phyloP scores from a whole-genome alignment of 2,329 filamentous ascomycete genomes.

The Gremmenia infestans region DNA sequence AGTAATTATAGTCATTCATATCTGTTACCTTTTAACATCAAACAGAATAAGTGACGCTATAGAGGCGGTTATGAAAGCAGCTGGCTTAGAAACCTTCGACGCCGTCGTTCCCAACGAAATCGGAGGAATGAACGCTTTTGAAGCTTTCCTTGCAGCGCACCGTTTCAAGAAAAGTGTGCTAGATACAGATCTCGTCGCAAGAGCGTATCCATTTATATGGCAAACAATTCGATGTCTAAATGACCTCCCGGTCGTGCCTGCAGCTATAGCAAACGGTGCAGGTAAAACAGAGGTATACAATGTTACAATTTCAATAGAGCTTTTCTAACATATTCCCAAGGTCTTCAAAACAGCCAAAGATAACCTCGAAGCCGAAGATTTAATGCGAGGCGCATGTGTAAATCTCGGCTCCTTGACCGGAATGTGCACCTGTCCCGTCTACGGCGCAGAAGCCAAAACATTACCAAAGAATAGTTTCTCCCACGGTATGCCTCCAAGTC shows the following conservation, averaged over 20 bases:
- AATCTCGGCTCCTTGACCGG: slow-evolving; percentile 25
- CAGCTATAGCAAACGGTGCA: slow-evolving; percentile 24
- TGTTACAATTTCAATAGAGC: neutral
- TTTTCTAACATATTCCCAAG: slow-evolving; percentile 5
- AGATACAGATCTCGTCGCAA: slow-evolving; percentile 29
- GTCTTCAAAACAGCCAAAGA: slow-evolving; percentile 19
- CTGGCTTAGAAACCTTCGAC: slow-evolving; percentile 29
- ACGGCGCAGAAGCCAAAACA: slow-evolving; percentile 25
- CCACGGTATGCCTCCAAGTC: slow-evolving; percentile 16
- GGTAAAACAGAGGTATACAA: slow-evolving; percentile 16
- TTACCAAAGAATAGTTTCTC: slow-evolving; percentile 29
- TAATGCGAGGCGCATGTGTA: slow-evolving; percentile 27
- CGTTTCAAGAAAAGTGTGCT: slow-evolving; percentile 24
- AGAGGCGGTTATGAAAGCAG: slow-evolving; percentile 20
- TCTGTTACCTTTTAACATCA: neutral
- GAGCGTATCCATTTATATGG: slow-evolving; percentile 30
- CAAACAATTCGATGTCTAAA: slow-evolving; percentile 29
- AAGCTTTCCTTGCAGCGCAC: slow-evolving; percentile 25
- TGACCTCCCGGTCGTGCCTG: slow-evolving; percentile 24
- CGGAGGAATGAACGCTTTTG: slow-evolving; percentile 55
- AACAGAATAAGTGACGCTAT: slow-evolving; percentile 27
- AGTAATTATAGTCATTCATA: neutral
- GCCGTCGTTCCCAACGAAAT: slow-evolving; percentile 61
- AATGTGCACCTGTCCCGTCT: slow-evolving; percentile 26
- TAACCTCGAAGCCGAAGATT: slow-evolving; percentile 23